Evolutionary conservation across 768 basidiomycete genomes (phyloP).

Genomic region (Phaeotremella skinneri): DNA sequence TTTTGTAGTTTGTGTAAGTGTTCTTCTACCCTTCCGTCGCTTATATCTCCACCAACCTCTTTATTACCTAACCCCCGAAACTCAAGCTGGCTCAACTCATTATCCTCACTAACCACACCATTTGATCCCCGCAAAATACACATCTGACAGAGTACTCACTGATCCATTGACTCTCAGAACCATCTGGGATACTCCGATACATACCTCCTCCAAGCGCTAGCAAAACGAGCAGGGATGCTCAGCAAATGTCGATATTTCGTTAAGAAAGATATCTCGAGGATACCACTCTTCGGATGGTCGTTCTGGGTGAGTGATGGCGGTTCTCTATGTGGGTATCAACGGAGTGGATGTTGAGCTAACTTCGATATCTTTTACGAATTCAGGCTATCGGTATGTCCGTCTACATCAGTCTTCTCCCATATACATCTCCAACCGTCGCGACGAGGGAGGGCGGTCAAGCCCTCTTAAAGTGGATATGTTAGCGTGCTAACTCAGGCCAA

Average conservation of each 20-base stretch:
- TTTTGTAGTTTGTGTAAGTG: slow-evolving; percentile 33
- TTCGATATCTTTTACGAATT: not conserved
- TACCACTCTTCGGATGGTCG: slow-evolving; percentile 38
- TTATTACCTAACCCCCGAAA: no score
- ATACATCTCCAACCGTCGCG: no score
- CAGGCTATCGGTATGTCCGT: slow-evolving; percentile 14
- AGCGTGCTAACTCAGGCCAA: not conserved
- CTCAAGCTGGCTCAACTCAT: no score
- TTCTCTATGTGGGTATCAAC: not conserved
- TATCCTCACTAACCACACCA: no score
- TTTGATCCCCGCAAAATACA: no score
- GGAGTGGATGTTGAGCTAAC: not conserved
- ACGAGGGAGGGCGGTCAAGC: no score
- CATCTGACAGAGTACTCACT: no score
- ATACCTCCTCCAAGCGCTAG: slow-evolving; percentile 33
- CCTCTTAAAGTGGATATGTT: slow-evolving; percentile 1
- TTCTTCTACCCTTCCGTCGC: not conserved
- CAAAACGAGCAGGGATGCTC: slow-evolving; percentile 30
- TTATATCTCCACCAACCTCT: no score
- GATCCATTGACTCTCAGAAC: slow-evolving; percentile 20
- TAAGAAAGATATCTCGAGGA: slow-evolving; percentile 33
- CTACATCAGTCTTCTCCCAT: no score
- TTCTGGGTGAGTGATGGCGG: slow-evolving; percentile 24
- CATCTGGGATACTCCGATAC: slow-evolving; percentile 36
- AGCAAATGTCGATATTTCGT: slow-evolving; percentile 37